Conservation (phyloP, 352 stramenopile genomes). For the Globisporangium takayamanum region DNA sequence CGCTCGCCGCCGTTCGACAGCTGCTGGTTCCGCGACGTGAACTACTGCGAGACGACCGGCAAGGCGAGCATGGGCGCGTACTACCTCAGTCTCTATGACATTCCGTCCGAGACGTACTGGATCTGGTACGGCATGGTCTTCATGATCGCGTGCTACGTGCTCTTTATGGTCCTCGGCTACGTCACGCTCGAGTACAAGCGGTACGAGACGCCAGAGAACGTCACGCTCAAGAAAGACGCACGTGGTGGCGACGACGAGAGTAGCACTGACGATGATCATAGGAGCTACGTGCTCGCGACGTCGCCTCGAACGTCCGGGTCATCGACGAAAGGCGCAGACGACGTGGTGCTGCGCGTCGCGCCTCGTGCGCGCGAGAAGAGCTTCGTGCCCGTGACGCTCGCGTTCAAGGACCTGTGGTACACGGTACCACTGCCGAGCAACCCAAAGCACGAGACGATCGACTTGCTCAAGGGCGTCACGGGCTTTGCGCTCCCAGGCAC, state of each 20-base stretch:
- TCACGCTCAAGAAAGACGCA: background rate
- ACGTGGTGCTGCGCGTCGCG: background rate
- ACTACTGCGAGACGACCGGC: slow-evolving; percentile 8
- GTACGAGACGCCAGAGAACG: slow-evolving; percentile 16
- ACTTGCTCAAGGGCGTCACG: slow-evolving; percentile 59
- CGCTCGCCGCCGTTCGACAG: slow-evolving; percentile 8
- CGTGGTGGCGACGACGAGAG: background rate
- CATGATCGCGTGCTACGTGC: slow-evolving; percentile 14
- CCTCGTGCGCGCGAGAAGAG: background rate
- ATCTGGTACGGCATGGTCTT: slow-evolving; percentile 17
- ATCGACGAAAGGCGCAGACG: background rate
- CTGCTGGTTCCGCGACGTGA: slow-evolving; percentile 10
- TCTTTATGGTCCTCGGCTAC: slow-evolving; percentile 13
- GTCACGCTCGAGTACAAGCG: slow-evolving; percentile 19
- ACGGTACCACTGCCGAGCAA: slow-evolving; percentile 15
- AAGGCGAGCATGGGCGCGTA: slow-evolving; percentile 9
- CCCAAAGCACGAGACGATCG: slow-evolving; percentile 15
- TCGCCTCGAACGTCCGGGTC: background rate
- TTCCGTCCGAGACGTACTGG: slow-evolving; percentile 15
- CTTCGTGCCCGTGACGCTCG: slow-evolving; percentile 17
- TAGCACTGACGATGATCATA: background rate
- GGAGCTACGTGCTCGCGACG: background rate
- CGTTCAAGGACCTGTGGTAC: slow-evolving; percentile 22
- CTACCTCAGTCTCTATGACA: slow-evolving; percentile 15
- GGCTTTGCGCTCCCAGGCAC: slow-evolving; percentile 52